phyloP scores from a whole-genome alignment of 306 rosid species.

The Lablab purpureus region DNA sequence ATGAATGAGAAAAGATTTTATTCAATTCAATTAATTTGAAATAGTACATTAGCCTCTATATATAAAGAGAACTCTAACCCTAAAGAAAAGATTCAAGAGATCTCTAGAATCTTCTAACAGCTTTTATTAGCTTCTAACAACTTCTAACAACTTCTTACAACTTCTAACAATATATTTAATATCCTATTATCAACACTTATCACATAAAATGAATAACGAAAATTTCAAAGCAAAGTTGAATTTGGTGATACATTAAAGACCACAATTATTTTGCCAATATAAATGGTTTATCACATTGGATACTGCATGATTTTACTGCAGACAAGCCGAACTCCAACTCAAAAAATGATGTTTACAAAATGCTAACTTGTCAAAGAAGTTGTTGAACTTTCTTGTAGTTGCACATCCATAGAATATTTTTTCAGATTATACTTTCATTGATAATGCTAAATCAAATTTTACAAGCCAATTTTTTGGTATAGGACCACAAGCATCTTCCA shows the following conservation, averaged over 20 bases:
- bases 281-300: neutral
- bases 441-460: slow-evolving; percentile 12
- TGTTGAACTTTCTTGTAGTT: slow-evolving; percentile 2
- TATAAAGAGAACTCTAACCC: too few relatives aligned
- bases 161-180: too few relatives aligned
- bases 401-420: slow-evolving; percentile 8
- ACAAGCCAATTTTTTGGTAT: neutral
- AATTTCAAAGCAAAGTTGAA: neutral
- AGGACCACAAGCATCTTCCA: neutral
- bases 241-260: neutral
- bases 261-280: neutral
- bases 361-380: slow-evolving; percentile 17
- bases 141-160: too few relatives aligned
- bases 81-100: too few relatives aligned
- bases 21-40: too few relatives aligned
- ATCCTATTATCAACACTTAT: too few relatives aligned
- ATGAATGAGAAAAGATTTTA: too few relatives aligned
- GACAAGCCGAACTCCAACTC: neutral
- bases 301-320: neutral
- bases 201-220: neutral
- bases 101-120: too few relatives aligned
- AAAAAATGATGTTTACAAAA: slow-evolving; percentile 22
- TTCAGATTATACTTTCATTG: slow-evolving; percentile 28
- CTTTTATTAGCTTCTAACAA: too few relatives aligned
- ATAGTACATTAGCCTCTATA: too few relatives aligned